A percentile compares a stretch with the other conserved stretches of the same genome.
phyloP scores from a whole-genome alignment of 2,329 filamentous ascomycete genomes.

The Penicillium oxalicum region DNA sequence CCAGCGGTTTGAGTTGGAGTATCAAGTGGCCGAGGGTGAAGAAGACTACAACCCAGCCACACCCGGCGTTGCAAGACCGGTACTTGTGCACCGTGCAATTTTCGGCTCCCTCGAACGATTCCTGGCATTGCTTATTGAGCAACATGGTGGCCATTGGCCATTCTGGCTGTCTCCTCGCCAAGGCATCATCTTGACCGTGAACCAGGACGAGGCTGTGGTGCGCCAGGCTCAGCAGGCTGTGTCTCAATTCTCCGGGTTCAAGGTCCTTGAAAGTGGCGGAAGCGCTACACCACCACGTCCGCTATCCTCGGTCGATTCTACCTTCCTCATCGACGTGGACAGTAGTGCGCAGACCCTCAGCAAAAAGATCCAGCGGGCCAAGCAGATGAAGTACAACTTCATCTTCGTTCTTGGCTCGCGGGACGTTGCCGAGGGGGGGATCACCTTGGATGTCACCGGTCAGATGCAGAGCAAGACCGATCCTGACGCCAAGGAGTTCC shows the following conservation, averaged over 20 bases:
- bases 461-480: slow-evolving; percentile 40
- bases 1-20: slow-evolving; percentile 71
- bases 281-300: slow-evolving; percentile 27
- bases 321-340: slow-evolving; percentile 66
- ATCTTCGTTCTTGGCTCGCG: slow-evolving; percentile 66
- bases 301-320: slow-evolving; percentile 50
- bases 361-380: slow-evolving; percentile 69
- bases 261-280: slow-evolving; percentile 21
- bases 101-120: slow-evolving; percentile 79
- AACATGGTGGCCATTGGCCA: slow-evolving; percentile 72
- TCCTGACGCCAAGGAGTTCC: slow-evolving; percentile 22
- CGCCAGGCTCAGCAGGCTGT: slow-evolving; percentile 48
- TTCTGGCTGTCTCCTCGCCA: slow-evolving; percentile 85
- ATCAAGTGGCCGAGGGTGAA: slow-evolving; percentile 50
- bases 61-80: slow-evolving; percentile 60
- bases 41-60: slow-evolving; percentile 36
- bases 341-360: slow-evolving; percentile 55
- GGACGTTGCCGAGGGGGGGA: slow-evolving; percentile 54
- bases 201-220: slow-evolving; percentile 44
- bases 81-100: slow-evolving; percentile 79
- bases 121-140: slow-evolving; percentile 78
- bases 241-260: slow-evolving; percentile 43
- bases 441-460: slow-evolving; percentile 43
- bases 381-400: slow-evolving; percentile 63
- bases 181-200: slow-evolving; percentile 67